phyloP scores from a whole-genome alignment of 2,329 filamentous ascomycete species.

The Scedosporium aurantiacum region DNA sequence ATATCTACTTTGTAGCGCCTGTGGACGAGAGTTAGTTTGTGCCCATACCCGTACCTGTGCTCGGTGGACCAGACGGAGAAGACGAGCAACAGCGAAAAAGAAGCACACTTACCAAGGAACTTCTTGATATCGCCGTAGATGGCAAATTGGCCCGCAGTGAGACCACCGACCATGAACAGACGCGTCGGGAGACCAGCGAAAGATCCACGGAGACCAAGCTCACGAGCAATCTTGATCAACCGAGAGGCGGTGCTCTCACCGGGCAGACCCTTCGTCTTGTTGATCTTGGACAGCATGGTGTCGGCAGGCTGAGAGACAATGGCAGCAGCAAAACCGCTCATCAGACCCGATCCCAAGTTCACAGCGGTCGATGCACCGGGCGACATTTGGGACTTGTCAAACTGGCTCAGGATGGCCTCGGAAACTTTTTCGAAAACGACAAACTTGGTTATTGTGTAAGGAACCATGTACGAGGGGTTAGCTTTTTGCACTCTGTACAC shows the following conservation, averaged over 20 bases:
- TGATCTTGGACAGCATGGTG: constrained; percentile 92
- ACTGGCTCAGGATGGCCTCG: constrained; percentile 55
- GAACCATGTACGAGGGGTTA: constrained; percentile 46
- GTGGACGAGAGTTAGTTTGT: no score
- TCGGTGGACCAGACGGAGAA: no score
- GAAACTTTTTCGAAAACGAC: constrained; percentile 85
- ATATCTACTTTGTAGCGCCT: no score
- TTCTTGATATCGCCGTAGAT: constrained; percentile 75
- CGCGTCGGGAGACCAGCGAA: constrained; percentile 73
- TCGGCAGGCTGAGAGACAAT: constrained; percentile 82
- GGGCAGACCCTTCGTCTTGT: constrained; percentile 82
- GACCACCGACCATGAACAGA: constrained; percentile 53
- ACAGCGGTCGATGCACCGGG: constrained; percentile 61
- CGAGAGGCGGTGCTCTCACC: constrained; percentile 74
- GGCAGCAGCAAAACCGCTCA: constrained; percentile 68
- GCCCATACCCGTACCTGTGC: no score
- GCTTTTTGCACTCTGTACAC: neutral
- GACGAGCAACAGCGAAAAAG: no score
- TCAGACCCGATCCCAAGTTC: constrained; percentile 55
- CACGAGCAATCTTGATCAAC: constrained; percentile 78
- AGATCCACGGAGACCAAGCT: constrained; percentile 69
- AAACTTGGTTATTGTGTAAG: constrained; percentile 93
- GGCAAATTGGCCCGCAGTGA: constrained; percentile 74
- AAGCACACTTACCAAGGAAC: constrained; percentile 35
- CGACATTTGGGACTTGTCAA: constrained; percentile 63